Percentiles rank a stretch among this genome's conserved stretches.
These are phyloP conservation scores for Beta corolliflora DNA, from an alignment of 179 eudicot species.

Conservation along the genomic window DNA sequence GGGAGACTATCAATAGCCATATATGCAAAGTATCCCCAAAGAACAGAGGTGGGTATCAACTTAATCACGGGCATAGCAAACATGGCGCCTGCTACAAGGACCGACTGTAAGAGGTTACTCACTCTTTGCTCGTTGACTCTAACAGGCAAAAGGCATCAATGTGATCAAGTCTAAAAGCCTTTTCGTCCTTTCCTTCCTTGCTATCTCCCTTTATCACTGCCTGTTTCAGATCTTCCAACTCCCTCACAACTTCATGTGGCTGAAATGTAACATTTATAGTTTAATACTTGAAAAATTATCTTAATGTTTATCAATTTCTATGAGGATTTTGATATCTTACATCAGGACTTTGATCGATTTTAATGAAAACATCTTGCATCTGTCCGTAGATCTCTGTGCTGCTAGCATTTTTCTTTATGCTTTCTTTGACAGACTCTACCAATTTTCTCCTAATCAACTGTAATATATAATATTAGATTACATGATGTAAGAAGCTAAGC, in stretches of 20 bases:
- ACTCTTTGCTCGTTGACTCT: conserved; percentile 82
- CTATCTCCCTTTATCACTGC: conserved; percentile 54
- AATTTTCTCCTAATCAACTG: conserved; percentile 70
- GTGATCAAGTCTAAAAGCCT: conserved; percentile 49
- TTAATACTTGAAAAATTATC: too few relatives aligned
- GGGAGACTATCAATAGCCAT: conserved; percentile 89
- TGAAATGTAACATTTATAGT: conserved; percentile 22
- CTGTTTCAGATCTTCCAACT: conserved; percentile 54
- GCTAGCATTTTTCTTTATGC: conserved; percentile 54
- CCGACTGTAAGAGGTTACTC: conserved; percentile 72
- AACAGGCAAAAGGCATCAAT: conserved; percentile 70
- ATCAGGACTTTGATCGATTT: conserved; percentile 58
- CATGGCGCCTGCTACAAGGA: conserved; percentile 57
- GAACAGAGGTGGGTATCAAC: conserved; percentile 77
- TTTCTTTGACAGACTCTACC: conserved; percentile 63
- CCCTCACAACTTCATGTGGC: conserved; percentile 46
- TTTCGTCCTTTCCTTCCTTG: conserved; percentile 36
- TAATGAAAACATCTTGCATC: conserved; percentile 70
- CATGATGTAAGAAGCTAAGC: conserved; percentile 10
- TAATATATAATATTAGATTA: not conserved
- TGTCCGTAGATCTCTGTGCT: conserved; percentile 62
- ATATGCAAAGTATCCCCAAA: conserved; percentile 87
- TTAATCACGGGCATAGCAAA: conserved; percentile 73
- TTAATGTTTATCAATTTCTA: too few relatives aligned
- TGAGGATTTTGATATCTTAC: conserved; percentile 36